Conservation (phyloP, 1,284 basidiomycete genomes). For the Ustilago hordei region DNA sequence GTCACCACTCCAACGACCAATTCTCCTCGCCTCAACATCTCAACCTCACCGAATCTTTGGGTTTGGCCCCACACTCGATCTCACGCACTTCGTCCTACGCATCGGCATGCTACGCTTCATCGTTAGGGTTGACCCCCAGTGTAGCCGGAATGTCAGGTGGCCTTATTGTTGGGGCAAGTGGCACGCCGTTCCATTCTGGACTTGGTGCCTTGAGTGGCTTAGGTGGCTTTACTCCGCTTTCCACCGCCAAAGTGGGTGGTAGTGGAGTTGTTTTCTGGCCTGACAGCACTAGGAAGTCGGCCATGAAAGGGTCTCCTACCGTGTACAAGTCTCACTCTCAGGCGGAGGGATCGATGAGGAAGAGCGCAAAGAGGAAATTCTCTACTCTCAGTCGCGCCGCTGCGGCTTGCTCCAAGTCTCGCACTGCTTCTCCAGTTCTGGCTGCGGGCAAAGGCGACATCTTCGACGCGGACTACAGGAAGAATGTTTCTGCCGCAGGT, state of each 20-base stretch:
- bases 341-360: neutral
- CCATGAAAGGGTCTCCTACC: constrained; percentile 21
- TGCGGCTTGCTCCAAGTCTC: constrained; percentile 3
- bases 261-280: constrained; percentile 30
- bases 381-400: neutral
- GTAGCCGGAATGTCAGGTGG: constrained; percentile 46
- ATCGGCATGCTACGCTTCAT: constrained; percentile 45
- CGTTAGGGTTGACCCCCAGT: constrained; percentile 57
- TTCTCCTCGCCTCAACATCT: constrained; percentile 66
- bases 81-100: constrained; percentile 39
- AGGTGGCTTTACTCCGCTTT: constrained; percentile 45
- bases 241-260: constrained; percentile 13
- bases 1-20: constrained; percentile 47
- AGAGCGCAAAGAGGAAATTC: neutral
- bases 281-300: constrained; percentile 29
- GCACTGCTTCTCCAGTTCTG: constrained; percentile 10
- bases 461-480: constrained; percentile 26
- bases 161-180: constrained; percentile 12
- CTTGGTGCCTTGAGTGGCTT: constrained; percentile 34
- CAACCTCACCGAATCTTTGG: constrained; percentile 62
- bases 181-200: constrained; percentile 37
- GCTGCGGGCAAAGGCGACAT: constrained; percentile 25
- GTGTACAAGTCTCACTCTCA: constrained; percentile 26
- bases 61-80: constrained; percentile 64
- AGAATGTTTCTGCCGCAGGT: neutral